Percentiles rank a stretch among this genome's conserved stretches.
phyloP scores from a whole-genome alignment of 2,329 filamentous ascomycete species.

The Biscogniauxia mediterranea region DNA sequence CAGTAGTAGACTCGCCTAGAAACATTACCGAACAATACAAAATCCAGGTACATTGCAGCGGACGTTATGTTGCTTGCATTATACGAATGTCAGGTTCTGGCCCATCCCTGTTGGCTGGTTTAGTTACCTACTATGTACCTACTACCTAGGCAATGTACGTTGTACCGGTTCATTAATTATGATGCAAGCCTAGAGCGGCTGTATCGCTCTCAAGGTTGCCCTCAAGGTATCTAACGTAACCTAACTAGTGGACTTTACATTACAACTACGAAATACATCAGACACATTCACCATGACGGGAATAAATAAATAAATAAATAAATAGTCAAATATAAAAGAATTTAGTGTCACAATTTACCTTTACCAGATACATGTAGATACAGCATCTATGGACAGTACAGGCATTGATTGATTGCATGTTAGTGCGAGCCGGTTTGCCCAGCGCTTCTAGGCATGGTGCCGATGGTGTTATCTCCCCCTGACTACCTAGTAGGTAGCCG shows the following conservation, averaged over 20 bases:
- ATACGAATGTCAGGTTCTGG: neutral
- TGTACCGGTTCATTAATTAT: neutral
- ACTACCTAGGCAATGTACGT: neutral
- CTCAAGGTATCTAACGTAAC: neutral
- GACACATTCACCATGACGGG: no score
- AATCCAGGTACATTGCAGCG: neutral
- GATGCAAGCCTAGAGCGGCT: neutral
- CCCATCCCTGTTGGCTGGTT: neutral
- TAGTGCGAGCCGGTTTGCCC: neutral
- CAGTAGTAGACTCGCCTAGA: neutral
- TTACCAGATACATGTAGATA: no score
- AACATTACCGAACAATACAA: neutral
- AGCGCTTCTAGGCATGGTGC: neutral
- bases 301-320: no score
- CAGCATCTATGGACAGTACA: no score
- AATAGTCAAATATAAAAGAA: neutral
- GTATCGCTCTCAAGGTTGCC: conserved; percentile 1
- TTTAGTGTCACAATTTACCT: no score
- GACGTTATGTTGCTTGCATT: conserved; percentile 3
- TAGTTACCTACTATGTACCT: neutral
- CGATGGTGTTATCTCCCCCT: neutral
- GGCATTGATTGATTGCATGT: no score
- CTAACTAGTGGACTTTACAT: no score
- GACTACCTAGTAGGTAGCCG: neutral
- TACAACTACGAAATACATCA: no score